These are phyloP conservation scores for Antitrichia curtipendula DNA, from an alignment of 225 moss, liverwort and hornwort species.

Conservation along the genomic window DNA sequence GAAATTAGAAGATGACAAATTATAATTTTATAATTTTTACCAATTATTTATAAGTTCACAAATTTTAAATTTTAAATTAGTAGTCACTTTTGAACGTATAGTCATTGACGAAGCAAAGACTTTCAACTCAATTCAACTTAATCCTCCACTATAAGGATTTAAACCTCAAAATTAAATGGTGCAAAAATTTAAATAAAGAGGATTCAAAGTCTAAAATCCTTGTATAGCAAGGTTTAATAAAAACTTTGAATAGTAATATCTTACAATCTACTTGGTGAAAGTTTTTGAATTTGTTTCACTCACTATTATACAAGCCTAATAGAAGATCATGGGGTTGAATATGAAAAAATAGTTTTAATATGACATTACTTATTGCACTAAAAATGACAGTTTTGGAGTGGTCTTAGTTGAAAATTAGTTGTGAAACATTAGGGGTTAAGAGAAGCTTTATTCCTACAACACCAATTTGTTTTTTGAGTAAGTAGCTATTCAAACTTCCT, in stretches of 20 bases:
- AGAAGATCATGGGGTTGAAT: not conserved
- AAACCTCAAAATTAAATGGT: not conserved
- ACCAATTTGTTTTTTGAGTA: fast-evolving
- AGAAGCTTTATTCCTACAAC: fast-evolving
- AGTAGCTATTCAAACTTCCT: not conserved
- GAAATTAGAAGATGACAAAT: too few species aligned
- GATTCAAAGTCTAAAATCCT: not conserved
- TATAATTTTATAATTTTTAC: not conserved
- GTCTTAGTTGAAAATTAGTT: not conserved
- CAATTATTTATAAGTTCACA: too few species aligned
- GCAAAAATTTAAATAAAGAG: not conserved
- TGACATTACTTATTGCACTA: fast-evolving
- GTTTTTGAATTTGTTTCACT: too few species aligned
- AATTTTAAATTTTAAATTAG: not conserved
- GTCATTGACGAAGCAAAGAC: not conserved
- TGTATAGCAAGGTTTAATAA: fast-evolving
- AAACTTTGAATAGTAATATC: not conserved
- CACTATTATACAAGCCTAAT: not conserved
- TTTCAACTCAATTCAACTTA: not conserved
- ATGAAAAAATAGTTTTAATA: not conserved
- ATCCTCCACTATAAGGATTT: not conserved
- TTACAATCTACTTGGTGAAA: not conserved
- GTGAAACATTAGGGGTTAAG: fast-evolving
- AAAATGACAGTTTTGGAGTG: not conserved
- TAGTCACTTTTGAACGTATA: too few species aligned